Evolutionary conservation across 257 asterid genomes (phyloP), one percentile per base, ranked within the genome.

Genomic region (Penstemon davidsonii): DNA sequence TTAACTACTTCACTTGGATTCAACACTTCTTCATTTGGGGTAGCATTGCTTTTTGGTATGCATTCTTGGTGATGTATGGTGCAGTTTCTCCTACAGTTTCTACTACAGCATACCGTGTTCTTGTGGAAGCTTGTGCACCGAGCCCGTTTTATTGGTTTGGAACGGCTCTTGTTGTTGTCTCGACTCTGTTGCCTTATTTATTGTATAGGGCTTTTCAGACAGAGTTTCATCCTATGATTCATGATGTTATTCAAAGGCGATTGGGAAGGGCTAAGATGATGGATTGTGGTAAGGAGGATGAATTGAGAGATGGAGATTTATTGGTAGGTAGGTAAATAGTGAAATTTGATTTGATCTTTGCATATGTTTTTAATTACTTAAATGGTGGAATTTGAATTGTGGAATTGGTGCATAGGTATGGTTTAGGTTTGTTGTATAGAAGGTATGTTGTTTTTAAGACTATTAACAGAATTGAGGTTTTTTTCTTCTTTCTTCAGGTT

Each of bases 21-120:
- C 99, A 90, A 9, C 99, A 93, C 71, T 62, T 88, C 53, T 85
- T 90, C 88, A 93, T 93, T 69, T 90, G 97, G 97, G 99, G 97
- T 1, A 93, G 99, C 77, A 84, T 88, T 13, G 87, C 80, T 0
- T 54, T 83, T 68, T 93, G 99, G 99, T 88, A 90, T 50, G 67
- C 75, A 8, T 93, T 93, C 75, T 67, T 90, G 51, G 73, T 88
- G 0, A 62, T 83, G 3, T 93, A 90, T 15, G 99, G 99, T 7
- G 72, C 88, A 18, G 11, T 88, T 3, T 64, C 94, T 0, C 88
- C 99, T 18, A 37, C 13, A 7, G 46, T 82, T 53, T 87, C 99
- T 18, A 87, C 90, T 0, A 84, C 95, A 0, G 99, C 97, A 0
- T 87, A 66, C 69, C 76, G 43, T 71, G 92, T 88, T 6, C 76